A percentile compares a stretch with the other conserved stretches of the same genome.
phyloP scores from a whole-genome alignment of 306 rosid genomes.

The Cyclanthera cordifolia region DNA sequence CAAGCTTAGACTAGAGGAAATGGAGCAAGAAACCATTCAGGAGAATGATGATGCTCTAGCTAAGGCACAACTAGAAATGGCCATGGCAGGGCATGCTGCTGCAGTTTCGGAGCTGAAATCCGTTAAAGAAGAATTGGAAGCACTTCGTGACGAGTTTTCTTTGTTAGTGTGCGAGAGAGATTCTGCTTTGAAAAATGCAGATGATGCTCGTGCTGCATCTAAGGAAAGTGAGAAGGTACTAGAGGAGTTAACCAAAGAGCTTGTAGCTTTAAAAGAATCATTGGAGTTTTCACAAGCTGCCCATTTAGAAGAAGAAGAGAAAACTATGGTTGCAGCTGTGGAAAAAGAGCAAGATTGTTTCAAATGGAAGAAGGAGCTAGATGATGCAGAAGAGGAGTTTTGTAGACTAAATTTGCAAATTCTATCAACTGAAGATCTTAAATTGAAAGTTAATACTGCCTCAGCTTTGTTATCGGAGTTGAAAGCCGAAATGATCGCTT shows the following conservation, averaged over 20 bases:
- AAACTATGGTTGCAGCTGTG: conserved; percentile 69
- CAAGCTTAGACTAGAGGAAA: conserved; percentile 83
- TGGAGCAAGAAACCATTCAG: conserved; percentile 86
- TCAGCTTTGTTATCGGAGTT: conserved; percentile 63
- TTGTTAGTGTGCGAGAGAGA: conserved; percentile 63
- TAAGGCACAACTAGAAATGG: conserved; percentile 93
- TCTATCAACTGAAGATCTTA: conserved; percentile 65
- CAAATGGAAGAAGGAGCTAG: conserved; percentile 81
- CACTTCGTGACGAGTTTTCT: conserved; percentile 47
- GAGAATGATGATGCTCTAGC: conserved; percentile 87
- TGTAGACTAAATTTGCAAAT: conserved; percentile 56
- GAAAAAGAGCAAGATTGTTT: conserved; percentile 86
- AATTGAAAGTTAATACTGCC: conserved; percentile 66
- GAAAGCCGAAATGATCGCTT: conserved; percentile 71
- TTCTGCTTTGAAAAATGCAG: conserved; percentile 57
- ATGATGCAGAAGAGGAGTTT: conserved; percentile 75
- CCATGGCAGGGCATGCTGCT: conserved; percentile 64
- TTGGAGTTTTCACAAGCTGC: conserved; percentile 74
- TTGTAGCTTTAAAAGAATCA: conserved; percentile 60
- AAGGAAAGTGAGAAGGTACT: conserved; percentile 75
- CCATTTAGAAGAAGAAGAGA: conserved; percentile 94
- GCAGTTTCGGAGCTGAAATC: conserved; percentile 64
- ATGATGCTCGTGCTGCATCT: conserved; percentile 57
- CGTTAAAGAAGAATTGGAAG: conserved; percentile 64
- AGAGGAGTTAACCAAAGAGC: conserved; percentile 70